These are phyloP conservation scores for Mycena olivaceomarginata DNA, from an alignment of 768 basidiomycete genomes.

Conservation along the genomic window DNA sequence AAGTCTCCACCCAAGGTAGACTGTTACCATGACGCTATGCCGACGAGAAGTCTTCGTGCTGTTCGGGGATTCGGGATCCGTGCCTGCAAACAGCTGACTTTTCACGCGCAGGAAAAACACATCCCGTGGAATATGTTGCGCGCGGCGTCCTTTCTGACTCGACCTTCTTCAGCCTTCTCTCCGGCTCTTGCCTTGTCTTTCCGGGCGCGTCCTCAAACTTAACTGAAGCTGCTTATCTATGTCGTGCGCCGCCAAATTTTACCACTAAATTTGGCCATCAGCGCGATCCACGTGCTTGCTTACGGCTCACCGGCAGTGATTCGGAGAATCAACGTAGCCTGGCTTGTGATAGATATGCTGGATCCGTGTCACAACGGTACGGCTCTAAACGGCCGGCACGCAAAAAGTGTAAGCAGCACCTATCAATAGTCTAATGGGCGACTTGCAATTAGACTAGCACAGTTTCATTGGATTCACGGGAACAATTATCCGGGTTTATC, in stretches of 20 bases:
- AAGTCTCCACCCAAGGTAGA: background rate
- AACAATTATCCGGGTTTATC: background rate
- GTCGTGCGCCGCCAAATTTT: background rate
- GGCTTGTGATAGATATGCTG: constrained; percentile 13
- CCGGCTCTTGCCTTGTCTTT: background rate
- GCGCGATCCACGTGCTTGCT: background rate
- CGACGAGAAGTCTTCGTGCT: background rate
- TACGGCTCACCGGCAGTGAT: constrained; percentile 1
- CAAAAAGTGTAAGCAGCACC: background rate
- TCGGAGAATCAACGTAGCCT: background rate
- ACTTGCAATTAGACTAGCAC: constrained; percentile 12
- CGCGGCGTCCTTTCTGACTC: background rate
- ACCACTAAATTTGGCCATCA: background rate
- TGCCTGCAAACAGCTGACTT: background rate
- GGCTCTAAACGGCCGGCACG: background rate
- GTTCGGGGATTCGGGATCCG: background rate
- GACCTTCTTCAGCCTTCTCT: background rate
- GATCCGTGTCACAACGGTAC: background rate
- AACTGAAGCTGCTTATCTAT: background rate
- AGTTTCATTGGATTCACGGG: constrained; percentile 4
- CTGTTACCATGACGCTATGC: background rate
- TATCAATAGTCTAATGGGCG: constrained; percentile 12
- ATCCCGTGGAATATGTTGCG: background rate
- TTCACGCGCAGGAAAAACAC: background rate
- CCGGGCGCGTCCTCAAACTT: background rate